Conservation (phyloP, 495 filamentous ascomycete genomes). For the Neurospora sp. region DNA sequence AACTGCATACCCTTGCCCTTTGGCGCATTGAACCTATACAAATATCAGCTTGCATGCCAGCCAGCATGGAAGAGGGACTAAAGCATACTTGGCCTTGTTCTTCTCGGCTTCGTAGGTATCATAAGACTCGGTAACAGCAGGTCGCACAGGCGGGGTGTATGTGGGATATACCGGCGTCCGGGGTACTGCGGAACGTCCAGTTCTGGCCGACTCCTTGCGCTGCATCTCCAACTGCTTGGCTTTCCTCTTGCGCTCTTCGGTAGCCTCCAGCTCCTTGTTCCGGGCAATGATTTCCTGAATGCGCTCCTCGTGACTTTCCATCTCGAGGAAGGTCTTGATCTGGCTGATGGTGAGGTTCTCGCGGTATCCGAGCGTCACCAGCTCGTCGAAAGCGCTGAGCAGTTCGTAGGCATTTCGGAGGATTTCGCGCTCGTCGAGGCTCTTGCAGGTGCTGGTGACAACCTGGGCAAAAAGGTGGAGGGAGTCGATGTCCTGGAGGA, state of each 20-base stretch:
- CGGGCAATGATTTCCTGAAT: conserved; percentile 96
- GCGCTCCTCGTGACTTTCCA: conserved; percentile 97
- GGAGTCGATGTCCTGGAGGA: conserved; percentile 96
- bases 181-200: conserved; percentile 43
- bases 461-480: conserved; percentile 96
- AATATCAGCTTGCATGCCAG: conserved; percentile 10
- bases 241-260: conserved; percentile 93
- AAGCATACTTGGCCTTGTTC: conserved; percentile 72
- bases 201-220: conserved; percentile 73
- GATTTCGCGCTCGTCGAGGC: conserved; percentile 89
- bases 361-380: conserved; percentile 88
- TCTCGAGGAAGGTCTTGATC: conserved; percentile 97
- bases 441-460: conserved; percentile 91
- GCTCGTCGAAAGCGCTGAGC: conserved; percentile 89
- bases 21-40: conserved; percentile 43
- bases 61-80: background rate
- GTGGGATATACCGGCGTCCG: conserved; percentile 76
- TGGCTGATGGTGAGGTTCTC: conserved; percentile 91
- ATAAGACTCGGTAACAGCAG: conserved; percentile 68
- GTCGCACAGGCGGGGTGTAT: conserved; percentile 71
- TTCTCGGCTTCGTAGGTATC: conserved; percentile 94
- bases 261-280: conserved; percentile 98
- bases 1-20: conserved; percentile 98
- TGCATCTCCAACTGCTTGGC: conserved; percentile 98
- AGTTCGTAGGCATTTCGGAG: conserved; percentile 89